A percentile compares a stretch with the other conserved stretches of the same genome.
phyloP scores from a whole-genome alignment of 257 asterid genomes.

The Nicotiana otophora region DNA sequence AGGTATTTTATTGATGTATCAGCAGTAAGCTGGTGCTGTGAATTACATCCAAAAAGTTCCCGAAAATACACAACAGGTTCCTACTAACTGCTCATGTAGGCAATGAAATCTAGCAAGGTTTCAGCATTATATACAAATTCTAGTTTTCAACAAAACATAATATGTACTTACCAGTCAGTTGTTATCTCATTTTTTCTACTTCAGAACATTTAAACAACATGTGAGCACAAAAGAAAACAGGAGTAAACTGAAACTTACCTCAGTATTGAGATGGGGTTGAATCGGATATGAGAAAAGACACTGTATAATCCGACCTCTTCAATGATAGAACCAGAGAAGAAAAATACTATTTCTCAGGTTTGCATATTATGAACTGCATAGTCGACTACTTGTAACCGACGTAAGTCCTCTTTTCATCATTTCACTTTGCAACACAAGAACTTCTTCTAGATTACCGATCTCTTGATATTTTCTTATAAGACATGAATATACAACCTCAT shows the following conservation, averaged over 20 bases:
- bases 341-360: conserved; percentile 1
- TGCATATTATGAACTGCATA: conserved; percentile 23
- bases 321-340: background rate
- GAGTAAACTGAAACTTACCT: conserved; percentile 12
- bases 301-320: background rate
- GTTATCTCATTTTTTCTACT: background rate
- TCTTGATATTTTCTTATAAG: conserved; percentile 62
- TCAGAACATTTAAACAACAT: background rate
- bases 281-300: background rate
- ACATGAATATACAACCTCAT: conserved; percentile 64
- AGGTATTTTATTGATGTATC: background rate
- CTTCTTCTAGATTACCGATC: conserved; percentile 57
- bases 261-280: background rate
- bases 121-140: background rate
- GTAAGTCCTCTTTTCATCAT: conserved; percentile 52
- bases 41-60: background rate
- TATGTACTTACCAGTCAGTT: background rate
- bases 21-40: background rate
- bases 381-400: conserved; percentile 21
- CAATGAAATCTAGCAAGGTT: background rate
- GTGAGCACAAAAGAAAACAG: background rate
- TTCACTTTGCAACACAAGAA: conserved; percentile 50
- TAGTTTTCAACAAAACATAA: background rate
- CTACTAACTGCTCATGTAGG: background rate
- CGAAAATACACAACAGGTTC: background rate